A percentile compares a stretch with the other conserved stretches of the same genome.
Conservation (phyloP, 192 early-diverging fungal species). For the Rhizophagus clarus region DNA sequence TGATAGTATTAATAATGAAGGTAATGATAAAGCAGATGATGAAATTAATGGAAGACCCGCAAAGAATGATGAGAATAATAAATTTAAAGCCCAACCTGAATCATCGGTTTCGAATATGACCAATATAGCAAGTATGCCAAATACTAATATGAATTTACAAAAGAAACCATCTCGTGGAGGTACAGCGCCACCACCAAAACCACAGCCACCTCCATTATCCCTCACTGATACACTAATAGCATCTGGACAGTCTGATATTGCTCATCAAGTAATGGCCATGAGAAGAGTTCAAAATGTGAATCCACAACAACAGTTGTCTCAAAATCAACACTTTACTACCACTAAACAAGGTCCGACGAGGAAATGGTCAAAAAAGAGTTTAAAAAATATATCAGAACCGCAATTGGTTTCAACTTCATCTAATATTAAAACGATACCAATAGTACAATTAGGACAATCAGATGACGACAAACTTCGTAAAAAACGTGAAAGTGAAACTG, state of each 20-base stretch:
- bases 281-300: constrained; percentile 16
- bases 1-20: background rate
- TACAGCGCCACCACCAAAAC: constrained; percentile 18
- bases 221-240: constrained; percentile 31
- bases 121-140: background rate
- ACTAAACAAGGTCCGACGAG: constrained; percentile 5
- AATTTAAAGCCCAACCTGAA: too few relatives aligned
- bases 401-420: constrained; percentile 27
- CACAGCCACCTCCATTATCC: constrained; percentile 17
- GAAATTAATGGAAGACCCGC: background rate
- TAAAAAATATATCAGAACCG: constrained; percentile 27
- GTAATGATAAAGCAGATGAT: background rate
- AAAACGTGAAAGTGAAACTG: constrained; percentile 21
- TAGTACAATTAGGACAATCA: background rate
- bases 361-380: constrained; percentile 5
- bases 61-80: too few relatives aligned
- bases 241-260: constrained; percentile 28
- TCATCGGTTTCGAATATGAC: background rate
- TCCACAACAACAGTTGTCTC: too few relatives aligned
- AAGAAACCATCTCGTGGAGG: background rate
- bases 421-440: constrained; percentile 25
- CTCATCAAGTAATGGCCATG: constrained; percentile 28
- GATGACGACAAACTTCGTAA: background rate
- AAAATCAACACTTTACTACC: background rate
- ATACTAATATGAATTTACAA: background rate